Conservation (phyloP, 2,329 filamentous ascomycete genomes). For the Hypoxylon sp. region DNA sequence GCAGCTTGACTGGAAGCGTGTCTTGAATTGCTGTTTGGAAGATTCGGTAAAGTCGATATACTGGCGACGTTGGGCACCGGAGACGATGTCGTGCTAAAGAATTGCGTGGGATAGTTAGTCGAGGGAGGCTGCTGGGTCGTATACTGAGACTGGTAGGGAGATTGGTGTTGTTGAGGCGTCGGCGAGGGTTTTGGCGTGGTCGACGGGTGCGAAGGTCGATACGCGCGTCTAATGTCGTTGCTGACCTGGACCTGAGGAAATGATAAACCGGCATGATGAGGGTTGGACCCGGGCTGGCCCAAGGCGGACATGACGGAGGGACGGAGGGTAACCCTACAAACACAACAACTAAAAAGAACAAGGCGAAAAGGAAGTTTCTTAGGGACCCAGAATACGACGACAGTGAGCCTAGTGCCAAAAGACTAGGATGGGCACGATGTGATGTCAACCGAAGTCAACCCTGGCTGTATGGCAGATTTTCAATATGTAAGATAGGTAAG, state of each 20-base stretch:
- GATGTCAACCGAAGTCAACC: slow-evolving; percentile 48
- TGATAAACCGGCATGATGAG: slow-evolving; percentile 60
- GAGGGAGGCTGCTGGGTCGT: slow-evolving; percentile 60
- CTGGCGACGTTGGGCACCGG: slow-evolving; percentile 58
- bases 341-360: slow-evolving; percentile 32
- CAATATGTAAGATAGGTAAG: slow-evolving; percentile 30
- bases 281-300: slow-evolving; percentile 57
- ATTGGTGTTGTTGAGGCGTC: slow-evolving; percentile 60
- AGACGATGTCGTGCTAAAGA: slow-evolving; percentile 57
- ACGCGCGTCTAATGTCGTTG: slow-evolving; percentile 58
- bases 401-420: slow-evolving; percentile 34
- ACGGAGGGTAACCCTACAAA: slow-evolving; percentile 27
- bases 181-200: slow-evolving; percentile 65
- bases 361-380: slow-evolving; percentile 4
- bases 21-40: slow-evolving; percentile 59
- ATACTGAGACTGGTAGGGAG: slow-evolving; percentile 64
- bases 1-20: slow-evolving; percentile 55
- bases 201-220: slow-evolving; percentile 57
- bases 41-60: slow-evolving; percentile 59
- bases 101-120: slow-evolving; percentile 61
- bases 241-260: slow-evolving; percentile 63
- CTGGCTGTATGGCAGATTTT: slow-evolving; percentile 45
- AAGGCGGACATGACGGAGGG: slow-evolving; percentile 56
- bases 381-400: slow-evolving; percentile 38
- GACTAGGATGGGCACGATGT: slow-evolving; percentile 41